Evolutionary conservation across 768 basidiomycete species (phyloP).

Genomic region (Tulasnella sp.): DNA sequence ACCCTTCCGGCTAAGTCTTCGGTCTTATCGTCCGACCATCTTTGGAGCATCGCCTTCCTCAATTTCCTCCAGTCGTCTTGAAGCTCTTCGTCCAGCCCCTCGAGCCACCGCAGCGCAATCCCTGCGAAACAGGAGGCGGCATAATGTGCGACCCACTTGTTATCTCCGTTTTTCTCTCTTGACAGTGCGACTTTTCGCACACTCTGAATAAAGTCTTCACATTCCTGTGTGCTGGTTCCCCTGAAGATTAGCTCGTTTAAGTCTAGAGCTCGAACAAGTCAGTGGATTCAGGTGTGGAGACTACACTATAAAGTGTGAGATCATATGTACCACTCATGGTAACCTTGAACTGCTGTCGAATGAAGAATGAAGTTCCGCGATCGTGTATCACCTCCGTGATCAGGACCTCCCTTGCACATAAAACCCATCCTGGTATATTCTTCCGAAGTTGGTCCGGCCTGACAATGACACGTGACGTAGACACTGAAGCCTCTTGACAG

Average conservation of each 20-base stretch:
- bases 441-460: too few species aligned
- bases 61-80: background rate
- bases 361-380: too few species aligned
- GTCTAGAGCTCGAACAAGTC: too few species aligned
- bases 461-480: too few species aligned
- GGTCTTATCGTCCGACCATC: background rate
- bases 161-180: background rate
- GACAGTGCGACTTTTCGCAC: background rate
- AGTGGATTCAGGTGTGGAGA: too few species aligned
- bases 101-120: background rate
- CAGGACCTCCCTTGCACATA: too few species aligned
- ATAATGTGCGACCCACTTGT: background rate
- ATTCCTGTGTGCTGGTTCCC: background rate
- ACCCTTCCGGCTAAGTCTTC: background rate
- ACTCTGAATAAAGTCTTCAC: background rate
- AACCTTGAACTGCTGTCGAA: too few species aligned
- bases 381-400: too few species aligned
- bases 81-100: background rate
- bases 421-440: too few species aligned
- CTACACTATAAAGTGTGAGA: too few species aligned
- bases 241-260: background rate
- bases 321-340: too few species aligned
- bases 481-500: too few species aligned
- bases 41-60: background rate
- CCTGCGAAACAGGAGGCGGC: background rate